phyloP scores from a whole-genome alignment of 2,329 filamentous ascomycete genomes.

The Penicillium verrucosum region DNA sequence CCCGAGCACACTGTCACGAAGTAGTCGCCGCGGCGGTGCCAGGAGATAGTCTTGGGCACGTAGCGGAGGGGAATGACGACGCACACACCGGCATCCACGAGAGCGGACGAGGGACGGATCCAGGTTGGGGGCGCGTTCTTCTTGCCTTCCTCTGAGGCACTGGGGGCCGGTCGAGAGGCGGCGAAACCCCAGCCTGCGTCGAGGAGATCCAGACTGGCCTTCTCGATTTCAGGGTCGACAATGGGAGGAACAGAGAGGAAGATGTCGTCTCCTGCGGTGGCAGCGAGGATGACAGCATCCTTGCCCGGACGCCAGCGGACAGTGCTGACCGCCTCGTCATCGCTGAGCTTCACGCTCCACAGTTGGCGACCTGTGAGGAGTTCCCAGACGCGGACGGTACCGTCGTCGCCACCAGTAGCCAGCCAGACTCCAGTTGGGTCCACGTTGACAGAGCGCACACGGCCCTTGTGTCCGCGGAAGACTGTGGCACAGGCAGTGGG shows the following conservation, averaged over 20 bases:
- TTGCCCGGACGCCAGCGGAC: conserved; percentile 86
- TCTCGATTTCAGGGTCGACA: conserved; percentile 69
- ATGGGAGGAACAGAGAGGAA: conserved; percentile 77
- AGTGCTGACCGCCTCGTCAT: conserved; percentile 74
- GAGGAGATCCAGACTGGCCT: conserved; percentile 69
- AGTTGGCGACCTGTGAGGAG: conserved; percentile 80
- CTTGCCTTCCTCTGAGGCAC: conserved; percentile 52
- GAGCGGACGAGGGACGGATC: conserved; percentile 69
- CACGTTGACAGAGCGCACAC: conserved; percentile 78
- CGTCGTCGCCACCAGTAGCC: conserved; percentile 91
- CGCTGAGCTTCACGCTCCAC: conserved; percentile 76
- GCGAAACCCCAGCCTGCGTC: conserved; percentile 93
- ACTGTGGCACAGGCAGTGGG: conserved; percentile 84
- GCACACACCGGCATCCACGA: conserved; percentile 73
- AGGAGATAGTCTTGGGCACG: conserved; percentile 81
- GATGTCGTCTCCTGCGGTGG: conserved; percentile 77
- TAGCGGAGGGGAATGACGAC: conserved; percentile 77
- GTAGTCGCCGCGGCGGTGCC: conserved; percentile 93
- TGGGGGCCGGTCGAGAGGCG: conserved; percentile 53
- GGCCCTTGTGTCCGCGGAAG: conserved; percentile 82
- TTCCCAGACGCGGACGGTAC: conserved; percentile 87
- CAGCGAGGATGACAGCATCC: conserved; percentile 77
- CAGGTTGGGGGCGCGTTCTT: conserved; percentile 79
- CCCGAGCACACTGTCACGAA: conserved; percentile 83
- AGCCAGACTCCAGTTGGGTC: conserved; percentile 83